A percentile compares a stretch with the other conserved stretches of the same genome.
phyloP scores from a whole-genome alignment of 805 yeast genomes.

The Candida ovalis region DNA sequence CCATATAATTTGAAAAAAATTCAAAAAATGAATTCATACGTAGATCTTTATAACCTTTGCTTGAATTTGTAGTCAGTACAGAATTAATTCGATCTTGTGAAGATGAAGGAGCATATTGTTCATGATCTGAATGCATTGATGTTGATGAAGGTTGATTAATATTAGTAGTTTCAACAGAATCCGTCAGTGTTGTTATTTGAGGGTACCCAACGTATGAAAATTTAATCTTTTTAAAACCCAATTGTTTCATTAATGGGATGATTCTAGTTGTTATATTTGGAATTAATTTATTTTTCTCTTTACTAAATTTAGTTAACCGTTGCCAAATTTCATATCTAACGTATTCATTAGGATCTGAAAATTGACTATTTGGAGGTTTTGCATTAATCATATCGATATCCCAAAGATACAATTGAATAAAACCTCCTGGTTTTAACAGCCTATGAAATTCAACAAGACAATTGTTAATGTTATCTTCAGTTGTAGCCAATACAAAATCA shows the following conservation, averaged over 20 bases:
- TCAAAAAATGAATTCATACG: slow-evolving; percentile 29
- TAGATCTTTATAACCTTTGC: slow-evolving; percentile 22
- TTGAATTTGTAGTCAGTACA: slow-evolving; percentile 1
- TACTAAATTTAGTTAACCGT: slow-evolving; percentile 14
- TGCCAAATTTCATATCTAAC: slow-evolving; percentile 22
- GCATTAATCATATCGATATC: slow-evolving; percentile 16
- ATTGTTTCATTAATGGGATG: slow-evolving; percentile 18
- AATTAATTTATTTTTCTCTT: slow-evolving; percentile 9
- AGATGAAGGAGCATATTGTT: background rate
- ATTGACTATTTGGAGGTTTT: background rate
- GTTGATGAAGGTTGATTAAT: background rate
- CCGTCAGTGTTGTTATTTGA: slow-evolving; percentile 17
- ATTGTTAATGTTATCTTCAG: slow-evolving; percentile 14
- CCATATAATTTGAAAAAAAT: slow-evolving; percentile 28
- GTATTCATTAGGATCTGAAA: slow-evolving; percentile 12
- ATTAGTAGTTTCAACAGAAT: slow-evolving; percentile 7
- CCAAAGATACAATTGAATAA: slow-evolving; percentile 26
- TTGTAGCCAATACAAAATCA: slow-evolving; percentile 22
- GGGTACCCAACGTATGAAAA: slow-evolving; percentile 27
- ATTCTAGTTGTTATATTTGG: slow-evolving; percentile 20
- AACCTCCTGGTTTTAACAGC: slow-evolving; percentile 29
- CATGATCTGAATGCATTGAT: slow-evolving; percentile 4
- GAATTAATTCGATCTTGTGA: slow-evolving; percentile 4
- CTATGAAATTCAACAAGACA: slow-evolving; percentile 28
- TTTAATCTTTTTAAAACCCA: slow-evolving; percentile 25